Evolutionary conservation across 2,329 filamentous ascomycete species (phyloP).

Genomic region (Cryphonectria naterciae): DNA sequence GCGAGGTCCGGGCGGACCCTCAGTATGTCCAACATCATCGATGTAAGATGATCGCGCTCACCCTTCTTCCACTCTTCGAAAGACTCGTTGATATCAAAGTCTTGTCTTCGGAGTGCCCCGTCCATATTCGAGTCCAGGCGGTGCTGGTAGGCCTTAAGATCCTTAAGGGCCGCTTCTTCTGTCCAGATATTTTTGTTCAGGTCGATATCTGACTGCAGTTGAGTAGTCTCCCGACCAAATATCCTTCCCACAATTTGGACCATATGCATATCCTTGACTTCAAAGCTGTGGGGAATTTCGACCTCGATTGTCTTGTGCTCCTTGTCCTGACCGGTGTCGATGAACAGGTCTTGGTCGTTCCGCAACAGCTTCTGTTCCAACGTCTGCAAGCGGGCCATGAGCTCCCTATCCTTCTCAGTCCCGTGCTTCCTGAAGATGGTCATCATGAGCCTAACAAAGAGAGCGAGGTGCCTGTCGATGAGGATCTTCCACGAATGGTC

Average conservation of each 20-base stretch:
- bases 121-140: constrained; percentile 80
- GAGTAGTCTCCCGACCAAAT: constrained; percentile 77
- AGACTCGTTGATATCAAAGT: constrained; percentile 88
- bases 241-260: constrained; percentile 86
- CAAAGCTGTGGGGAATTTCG: constrained; percentile 80
- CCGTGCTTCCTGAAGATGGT: constrained; percentile 81
- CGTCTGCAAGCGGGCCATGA: constrained; percentile 75
- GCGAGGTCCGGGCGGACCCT: constrained; percentile 84
- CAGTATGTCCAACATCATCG: constrained; percentile 91
- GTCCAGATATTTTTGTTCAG: constrained; percentile 82
- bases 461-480: constrained; percentile 90
- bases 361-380: constrained; percentile 93
- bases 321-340: constrained; percentile 61
- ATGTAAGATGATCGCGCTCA: constrained; percentile 84
- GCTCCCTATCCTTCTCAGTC: constrained; percentile 82
- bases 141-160: constrained; percentile 92
- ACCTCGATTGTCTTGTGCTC: constrained; percentile 77
- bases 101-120: constrained; percentile 77
- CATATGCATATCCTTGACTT: constrained; percentile 96
- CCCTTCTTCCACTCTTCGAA: constrained; percentile 90
- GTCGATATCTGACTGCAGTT: constrained; percentile 87
- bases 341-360: constrained; percentile 86
- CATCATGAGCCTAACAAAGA: constrained; percentile 87
- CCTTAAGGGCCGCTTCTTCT: constrained; percentile 84
- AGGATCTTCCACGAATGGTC: constrained; percentile 91